A percentile compares a stretch with the other conserved stretches of the same genome.
Conservation (phyloP, 768 basidiomycete genomes). For the Myochromella boudieri region DNA sequence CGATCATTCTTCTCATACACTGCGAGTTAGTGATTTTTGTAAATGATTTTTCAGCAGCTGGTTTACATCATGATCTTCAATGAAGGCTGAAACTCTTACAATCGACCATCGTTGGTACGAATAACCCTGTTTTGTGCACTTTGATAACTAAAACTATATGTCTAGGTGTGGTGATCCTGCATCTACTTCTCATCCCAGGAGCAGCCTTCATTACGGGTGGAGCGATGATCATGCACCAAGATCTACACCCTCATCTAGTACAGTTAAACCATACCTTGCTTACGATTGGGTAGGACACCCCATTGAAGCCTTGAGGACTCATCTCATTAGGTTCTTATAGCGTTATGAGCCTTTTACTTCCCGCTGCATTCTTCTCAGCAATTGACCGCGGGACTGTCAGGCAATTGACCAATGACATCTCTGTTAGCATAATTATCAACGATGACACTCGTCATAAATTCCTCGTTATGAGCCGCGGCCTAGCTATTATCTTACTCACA, state of each 20-base stretch:
- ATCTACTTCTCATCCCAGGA: slow-evolving; percentile 71
- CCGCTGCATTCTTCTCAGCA: slow-evolving; percentile 68
- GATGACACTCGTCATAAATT: slow-evolving; percentile 46
- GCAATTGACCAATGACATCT: slow-evolving; percentile 15
- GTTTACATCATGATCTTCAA: neutral
- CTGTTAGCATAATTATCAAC: slow-evolving; percentile 29
- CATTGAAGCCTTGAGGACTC: neutral
- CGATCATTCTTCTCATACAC: slow-evolving; percentile 64
- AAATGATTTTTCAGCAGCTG: neutral
- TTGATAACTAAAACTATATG: neutral
- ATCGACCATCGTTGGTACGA: slow-evolving; percentile 64
- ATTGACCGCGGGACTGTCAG: slow-evolving; percentile 35
- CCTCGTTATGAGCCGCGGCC: slow-evolving; percentile 63
- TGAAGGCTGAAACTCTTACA: slow-evolving; percentile 63
- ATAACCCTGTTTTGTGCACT: neutral
- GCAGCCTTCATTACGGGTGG: slow-evolving; percentile 72
- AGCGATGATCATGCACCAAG: slow-evolving; percentile 63
- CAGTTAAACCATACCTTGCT: slow-evolving; percentile 71
- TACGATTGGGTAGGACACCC: slow-evolving; percentile 56
- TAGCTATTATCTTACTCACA: slow-evolving; percentile 60
- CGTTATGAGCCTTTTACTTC: slow-evolving; percentile 61
- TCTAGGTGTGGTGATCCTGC: slow-evolving; percentile 69
- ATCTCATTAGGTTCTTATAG: slow-evolving; percentile 28
- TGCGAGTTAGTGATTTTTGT: slow-evolving; percentile 57
- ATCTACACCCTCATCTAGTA: slow-evolving; percentile 62